These are phyloP conservation scores for Pleurotus pulmonarius DNA, from an alignment of 768 basidiomycete genomes.

Conservation along the genomic window DNA sequence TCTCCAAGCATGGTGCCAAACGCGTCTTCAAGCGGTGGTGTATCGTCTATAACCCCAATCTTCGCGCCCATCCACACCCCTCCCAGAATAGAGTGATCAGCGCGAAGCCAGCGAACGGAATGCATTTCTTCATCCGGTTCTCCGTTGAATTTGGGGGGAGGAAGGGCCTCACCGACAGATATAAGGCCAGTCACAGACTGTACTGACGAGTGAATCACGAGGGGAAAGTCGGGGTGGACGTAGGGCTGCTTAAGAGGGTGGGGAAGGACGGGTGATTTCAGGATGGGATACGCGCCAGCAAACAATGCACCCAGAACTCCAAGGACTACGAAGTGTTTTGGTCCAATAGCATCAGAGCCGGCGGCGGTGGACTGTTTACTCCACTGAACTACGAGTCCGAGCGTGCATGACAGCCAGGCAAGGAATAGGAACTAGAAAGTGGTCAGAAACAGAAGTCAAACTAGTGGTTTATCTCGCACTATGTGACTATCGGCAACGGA, in stretches of 20 bases:
- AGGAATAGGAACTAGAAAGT: constrained; percentile 15
- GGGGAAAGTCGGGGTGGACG: constrained; percentile 45
- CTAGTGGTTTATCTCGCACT: constrained; percentile 20
- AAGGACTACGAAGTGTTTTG: constrained; percentile 23
- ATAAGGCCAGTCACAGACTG: constrained; percentile 79
- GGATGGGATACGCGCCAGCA: constrained; percentile 27
- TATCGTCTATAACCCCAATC: constrained; percentile 37
- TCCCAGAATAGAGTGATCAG: constrained; percentile 61
- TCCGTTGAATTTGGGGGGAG: constrained; percentile 27
- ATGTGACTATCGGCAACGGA: constrained; percentile 31
- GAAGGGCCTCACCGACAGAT: constrained; percentile 71
- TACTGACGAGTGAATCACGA: constrained; percentile 65
- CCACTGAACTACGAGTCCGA: constrained; percentile 1
- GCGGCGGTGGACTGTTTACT: neutral
- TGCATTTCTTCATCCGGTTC: constrained; percentile 33
- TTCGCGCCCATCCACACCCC: constrained; percentile 76
- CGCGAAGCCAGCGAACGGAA: constrained; percentile 59
- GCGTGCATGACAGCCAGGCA: constrained; percentile 9
- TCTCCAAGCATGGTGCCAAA: constrained; percentile 59
- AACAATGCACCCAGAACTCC: constrained; percentile 30
- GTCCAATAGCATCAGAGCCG: neutral
- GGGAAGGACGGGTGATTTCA: constrained; percentile 56
- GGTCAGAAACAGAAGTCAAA: neutral
- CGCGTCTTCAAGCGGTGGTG: constrained; percentile 43
- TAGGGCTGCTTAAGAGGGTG: constrained; percentile 50